Percentiles rank a stretch among this genome's conserved stretches.
phyloP scores from a whole-genome alignment of 352 stramenopile species.

The Plasmopara muralis region DNA sequence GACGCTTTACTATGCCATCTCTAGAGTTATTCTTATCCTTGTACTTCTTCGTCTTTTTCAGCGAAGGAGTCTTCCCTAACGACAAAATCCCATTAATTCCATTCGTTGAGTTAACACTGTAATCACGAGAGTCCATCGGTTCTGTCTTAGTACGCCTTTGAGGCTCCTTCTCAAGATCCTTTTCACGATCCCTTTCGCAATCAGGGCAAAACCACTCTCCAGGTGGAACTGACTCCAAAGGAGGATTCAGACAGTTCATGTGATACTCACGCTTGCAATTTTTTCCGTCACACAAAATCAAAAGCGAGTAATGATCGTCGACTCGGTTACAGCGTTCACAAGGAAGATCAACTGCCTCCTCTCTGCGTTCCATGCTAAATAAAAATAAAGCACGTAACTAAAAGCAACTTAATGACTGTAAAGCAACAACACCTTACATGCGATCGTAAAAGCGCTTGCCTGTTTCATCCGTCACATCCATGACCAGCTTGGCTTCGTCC shows the following conservation, averaged over 20 bases:
- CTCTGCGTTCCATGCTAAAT: slow-evolving; percentile 58
- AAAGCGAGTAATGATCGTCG: slow-evolving; percentile 70
- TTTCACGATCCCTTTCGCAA: slow-evolving; percentile 42
- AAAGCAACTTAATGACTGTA: neutral
- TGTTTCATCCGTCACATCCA: slow-evolving; percentile 51
- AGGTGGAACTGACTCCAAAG: slow-evolving; percentile 48
- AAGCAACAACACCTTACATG: slow-evolving; percentile 40
- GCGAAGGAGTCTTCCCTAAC: slow-evolving; percentile 11
- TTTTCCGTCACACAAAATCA: slow-evolving; percentile 80
- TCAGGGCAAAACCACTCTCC: slow-evolving; percentile 79
- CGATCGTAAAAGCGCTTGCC: slow-evolving; percentile 66
- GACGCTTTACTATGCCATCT: slow-evolving; percentile 51
- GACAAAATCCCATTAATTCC: slow-evolving; percentile 11
- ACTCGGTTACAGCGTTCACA: slow-evolving; percentile 79
- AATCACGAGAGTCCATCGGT: slow-evolving; percentile 17
- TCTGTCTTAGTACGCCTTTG: slow-evolving; percentile 24
- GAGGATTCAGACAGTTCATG: slow-evolving; percentile 75
- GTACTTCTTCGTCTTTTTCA: slow-evolving; percentile 49
- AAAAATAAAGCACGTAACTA: slow-evolving; percentile 6
- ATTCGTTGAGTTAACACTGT: slow-evolving; percentile 11
- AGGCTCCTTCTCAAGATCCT: slow-evolving; percentile 38
- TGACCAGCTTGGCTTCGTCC: slow-evolving; percentile 61
- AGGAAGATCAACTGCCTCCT: slow-evolving; percentile 66
- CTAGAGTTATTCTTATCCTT: slow-evolving; percentile 57
- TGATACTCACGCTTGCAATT: slow-evolving; percentile 82